phyloP scores from a whole-genome alignment of 768 basidiomycete species.

The Mycena rosella region DNA sequence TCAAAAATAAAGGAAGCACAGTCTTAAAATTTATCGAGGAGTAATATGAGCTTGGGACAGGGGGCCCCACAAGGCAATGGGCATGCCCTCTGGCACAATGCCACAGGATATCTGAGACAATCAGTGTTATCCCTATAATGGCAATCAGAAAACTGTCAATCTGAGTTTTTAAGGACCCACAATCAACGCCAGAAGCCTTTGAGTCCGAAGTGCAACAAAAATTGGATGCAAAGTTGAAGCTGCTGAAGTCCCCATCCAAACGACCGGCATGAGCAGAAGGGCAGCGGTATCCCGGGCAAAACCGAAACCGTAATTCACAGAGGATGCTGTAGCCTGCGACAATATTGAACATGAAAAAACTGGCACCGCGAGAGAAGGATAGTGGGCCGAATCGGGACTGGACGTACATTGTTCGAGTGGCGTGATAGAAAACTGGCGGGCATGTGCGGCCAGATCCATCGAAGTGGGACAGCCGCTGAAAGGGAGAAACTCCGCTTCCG shows the following conservation, averaged over 20 bases:
- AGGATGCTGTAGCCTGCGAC: background rate
- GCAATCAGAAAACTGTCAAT: background rate
- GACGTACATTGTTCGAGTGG: background rate
- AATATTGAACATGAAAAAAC: background rate
- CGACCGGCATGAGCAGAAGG: background rate
- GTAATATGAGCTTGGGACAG: no score
- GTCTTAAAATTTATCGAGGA: no score
- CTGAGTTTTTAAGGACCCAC: background rate
- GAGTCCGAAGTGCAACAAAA: conserved; percentile 3
- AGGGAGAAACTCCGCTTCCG: background rate
- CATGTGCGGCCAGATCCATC: background rate
- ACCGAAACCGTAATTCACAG: no score
- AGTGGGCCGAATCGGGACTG: background rate
- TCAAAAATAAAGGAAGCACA: no score
- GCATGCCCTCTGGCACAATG: no score
- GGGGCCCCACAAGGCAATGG: no score
- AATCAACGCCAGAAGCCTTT: background rate
- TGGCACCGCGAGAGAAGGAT: background rate
- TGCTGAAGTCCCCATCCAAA: background rate
- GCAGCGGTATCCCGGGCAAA: background rate
- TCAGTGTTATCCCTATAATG: no score
- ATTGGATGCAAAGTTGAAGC: background rate
- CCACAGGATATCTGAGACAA: no score
- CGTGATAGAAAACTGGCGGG: background rate
- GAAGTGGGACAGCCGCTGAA: background rate